Conservation (phyloP, 2,329 filamentous ascomycete species). For the Phoma sp. region DNA sequence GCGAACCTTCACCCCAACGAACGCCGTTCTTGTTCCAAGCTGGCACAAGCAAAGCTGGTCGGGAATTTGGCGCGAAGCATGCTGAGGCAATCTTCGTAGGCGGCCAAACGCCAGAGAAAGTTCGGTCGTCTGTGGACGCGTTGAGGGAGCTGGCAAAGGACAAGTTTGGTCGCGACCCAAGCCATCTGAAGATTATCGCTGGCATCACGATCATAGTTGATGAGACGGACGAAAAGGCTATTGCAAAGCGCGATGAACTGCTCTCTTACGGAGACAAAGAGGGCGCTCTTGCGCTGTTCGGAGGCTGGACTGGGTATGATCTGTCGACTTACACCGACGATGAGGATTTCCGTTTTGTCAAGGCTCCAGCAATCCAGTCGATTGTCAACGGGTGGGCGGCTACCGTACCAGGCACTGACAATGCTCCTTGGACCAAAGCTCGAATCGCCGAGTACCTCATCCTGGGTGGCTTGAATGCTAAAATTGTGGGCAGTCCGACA, state of each 20-base stretch:
- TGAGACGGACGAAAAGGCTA: constrained; percentile 67
- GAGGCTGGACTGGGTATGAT: constrained; percentile 73
- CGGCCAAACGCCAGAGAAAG: constrained; percentile 55
- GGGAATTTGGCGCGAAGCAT: constrained; percentile 69
- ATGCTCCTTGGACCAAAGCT: constrained; percentile 71
- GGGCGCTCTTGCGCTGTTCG: constrained; percentile 71
- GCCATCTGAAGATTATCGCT: not conserved
- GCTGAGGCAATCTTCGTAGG: constrained; percentile 73
- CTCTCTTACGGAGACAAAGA: constrained; percentile 54
- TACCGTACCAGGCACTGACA: constrained; percentile 32
- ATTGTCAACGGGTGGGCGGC: constrained; percentile 15
- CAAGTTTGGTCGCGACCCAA: not conserved
- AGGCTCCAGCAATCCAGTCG: constrained; percentile 9
- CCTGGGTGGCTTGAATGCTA: constrained; percentile 68
- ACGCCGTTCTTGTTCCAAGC: constrained; percentile 73
- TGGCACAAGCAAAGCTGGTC: constrained; percentile 68
- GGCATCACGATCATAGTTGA: constrained; percentile 53
- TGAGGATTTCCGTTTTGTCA: not conserved
- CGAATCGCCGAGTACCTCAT: constrained; percentile 70
- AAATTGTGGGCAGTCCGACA: not conserved
- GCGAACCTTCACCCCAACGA: constrained; percentile 68
- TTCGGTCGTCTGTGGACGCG: constrained; percentile 62
- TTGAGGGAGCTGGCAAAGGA: not conserved
- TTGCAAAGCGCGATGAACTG: constrained; percentile 65
- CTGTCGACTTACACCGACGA: constrained; percentile 55